Evolutionary conservation across 306 rosid genomes (phyloP).

Genomic region (Casuarina glauca): DNA sequence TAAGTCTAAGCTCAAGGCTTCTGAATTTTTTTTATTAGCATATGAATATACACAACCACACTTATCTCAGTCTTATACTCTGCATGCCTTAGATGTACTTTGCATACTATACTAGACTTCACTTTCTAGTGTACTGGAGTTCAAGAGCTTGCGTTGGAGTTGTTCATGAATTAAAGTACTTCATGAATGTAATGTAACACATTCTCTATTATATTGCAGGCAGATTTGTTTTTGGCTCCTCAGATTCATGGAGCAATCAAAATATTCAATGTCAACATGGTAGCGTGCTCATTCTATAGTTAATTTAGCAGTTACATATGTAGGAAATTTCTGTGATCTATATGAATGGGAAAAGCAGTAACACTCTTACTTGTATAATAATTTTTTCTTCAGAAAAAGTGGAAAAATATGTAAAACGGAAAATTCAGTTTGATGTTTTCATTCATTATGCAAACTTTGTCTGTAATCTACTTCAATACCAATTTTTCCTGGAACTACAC

Average conservation of each 20-base stretch:
- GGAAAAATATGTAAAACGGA: too few relatives aligned
- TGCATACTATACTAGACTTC: neutral
- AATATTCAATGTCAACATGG: conserved; percentile 61
- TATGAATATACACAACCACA: neutral
- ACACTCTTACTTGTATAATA: neutral
- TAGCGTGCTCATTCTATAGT: conserved; percentile 28
- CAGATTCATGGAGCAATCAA: conserved; percentile 48
- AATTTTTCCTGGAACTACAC: neutral
- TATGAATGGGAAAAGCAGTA: neutral
- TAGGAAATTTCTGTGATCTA: neutral
- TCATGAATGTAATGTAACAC: conserved; percentile 7
- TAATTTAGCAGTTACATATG: neutral
- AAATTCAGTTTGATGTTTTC: neutral
- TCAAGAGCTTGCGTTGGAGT: neutral
- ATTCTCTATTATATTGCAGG: conserved; percentile 57
- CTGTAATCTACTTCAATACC: neutral
- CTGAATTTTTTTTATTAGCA: neutral
- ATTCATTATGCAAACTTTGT: neutral
- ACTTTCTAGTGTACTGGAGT: neutral
- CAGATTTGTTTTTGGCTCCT: conserved; percentile 86
- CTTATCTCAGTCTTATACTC: neutral
- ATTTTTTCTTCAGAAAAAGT: too few relatives aligned
- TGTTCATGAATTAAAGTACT: neutral
- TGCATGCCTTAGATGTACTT: neutral
- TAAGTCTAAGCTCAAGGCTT: neutral